A percentile compares a stretch with the other conserved stretches of the same genome.
phyloP scores from a whole-genome alignment of 306 rosid genomes.

The Rosa chinensis region DNA sequence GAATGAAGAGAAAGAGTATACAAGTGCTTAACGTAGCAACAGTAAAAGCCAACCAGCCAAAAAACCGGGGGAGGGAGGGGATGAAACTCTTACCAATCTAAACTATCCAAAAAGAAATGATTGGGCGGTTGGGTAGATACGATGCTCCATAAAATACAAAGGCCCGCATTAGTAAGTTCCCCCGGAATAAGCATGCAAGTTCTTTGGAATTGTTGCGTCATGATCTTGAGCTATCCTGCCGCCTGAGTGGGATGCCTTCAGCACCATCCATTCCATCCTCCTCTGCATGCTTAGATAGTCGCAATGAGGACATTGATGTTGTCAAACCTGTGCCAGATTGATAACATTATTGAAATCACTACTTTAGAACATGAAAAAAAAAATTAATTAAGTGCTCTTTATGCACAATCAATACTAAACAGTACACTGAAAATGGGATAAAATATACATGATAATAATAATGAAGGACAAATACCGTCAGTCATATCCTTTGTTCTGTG shows the following conservation, averaged over 20 bases:
- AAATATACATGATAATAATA: background rate
- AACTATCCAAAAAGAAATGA: constrained; percentile 32
- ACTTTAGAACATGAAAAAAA: constrained; percentile 13
- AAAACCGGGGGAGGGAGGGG: constrained; percentile 17
- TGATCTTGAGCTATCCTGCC: constrained; percentile 71
- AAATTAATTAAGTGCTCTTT: background rate
- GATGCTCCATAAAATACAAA: constrained; percentile 38
- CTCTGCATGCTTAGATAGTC: constrained; percentile 75
- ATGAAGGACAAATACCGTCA: constrained; percentile 59
- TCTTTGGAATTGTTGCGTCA: constrained; percentile 36
- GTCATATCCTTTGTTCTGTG: constrained; percentile 97
- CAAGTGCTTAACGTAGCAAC: constrained; percentile 44
- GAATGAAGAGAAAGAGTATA: constrained; percentile 35
- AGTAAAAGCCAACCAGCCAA: constrained; percentile 26
- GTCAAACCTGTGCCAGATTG: constrained; percentile 45
- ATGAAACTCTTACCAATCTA: constrained; percentile 43
- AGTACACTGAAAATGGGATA: background rate
- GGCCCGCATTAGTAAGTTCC: constrained; percentile 35
- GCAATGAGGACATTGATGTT: constrained; percentile 38
- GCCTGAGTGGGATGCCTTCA: constrained; percentile 91
- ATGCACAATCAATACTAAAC: background rate
- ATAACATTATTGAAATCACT: constrained; percentile 21
- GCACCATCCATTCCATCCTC: constrained; percentile 62
- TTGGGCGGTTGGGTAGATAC: constrained; percentile 20
- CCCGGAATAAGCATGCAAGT: constrained; percentile 28